Conservation (phyloP, 257 asterid species). For the Solanum dulcamara region DNA sequence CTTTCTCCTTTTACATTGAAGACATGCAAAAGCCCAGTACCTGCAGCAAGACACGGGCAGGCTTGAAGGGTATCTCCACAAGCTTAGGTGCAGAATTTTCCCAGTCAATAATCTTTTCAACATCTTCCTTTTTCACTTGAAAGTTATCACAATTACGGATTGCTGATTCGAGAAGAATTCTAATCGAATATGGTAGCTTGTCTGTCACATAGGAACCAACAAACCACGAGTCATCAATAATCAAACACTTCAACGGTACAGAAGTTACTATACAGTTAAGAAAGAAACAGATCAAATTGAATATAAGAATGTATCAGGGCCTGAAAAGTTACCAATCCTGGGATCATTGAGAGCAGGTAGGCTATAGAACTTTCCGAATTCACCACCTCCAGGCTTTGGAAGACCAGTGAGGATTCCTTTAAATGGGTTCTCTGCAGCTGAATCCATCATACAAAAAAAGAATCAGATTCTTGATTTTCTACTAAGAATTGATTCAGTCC, state of each 20-base stretch:
- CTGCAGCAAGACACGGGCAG: conserved; percentile 93
- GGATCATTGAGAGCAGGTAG: conserved; percentile 84
- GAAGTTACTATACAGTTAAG: not conserved
- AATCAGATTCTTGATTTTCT: not conserved
- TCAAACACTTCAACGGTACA: not conserved
- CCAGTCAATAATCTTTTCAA: conserved; percentile 93
- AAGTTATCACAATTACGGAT: conserved; percentile 92
- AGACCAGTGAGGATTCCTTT: conserved; percentile 66
- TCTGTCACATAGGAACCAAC: conserved; percentile 31
- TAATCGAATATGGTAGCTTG: conserved; percentile 86
- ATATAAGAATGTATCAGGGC: not conserved
- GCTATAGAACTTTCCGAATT: conserved; percentile 85
- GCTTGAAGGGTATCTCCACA: conserved; percentile 96
- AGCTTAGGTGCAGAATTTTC: conserved; percentile 66
- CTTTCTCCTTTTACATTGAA: not conserved
- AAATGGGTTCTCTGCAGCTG: conserved; percentile 78
- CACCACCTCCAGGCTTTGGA: conserved; percentile 93
- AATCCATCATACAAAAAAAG: conserved; percentile 6
- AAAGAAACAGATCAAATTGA: not conserved
- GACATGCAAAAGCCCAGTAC: conserved; percentile 23
- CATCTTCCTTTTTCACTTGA: conserved; percentile 86
- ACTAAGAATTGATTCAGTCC: not conserved
- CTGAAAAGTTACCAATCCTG: conserved; percentile 46
- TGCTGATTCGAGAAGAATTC: conserved; percentile 89
- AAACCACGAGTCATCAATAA: not conserved